Evolutionary conservation across 352 stramenopile species (phyloP), one percentile per base, ranked within the genome.

Genomic region (Phytopythium chamaehyphon): DNA sequence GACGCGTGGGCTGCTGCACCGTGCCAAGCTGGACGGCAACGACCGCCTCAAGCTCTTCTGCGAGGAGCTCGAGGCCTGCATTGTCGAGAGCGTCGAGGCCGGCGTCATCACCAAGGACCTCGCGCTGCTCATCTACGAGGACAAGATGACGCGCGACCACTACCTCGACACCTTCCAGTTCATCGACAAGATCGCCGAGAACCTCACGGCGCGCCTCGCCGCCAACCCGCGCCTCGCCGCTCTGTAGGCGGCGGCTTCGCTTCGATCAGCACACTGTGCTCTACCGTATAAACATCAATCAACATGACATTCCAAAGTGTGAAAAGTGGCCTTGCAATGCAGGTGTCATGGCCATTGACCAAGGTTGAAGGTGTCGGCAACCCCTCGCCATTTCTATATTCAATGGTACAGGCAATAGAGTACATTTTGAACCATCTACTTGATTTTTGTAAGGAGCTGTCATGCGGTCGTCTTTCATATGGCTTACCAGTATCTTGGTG

Each of bases 81-180:
- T 95, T 40, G 74, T 96, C 26, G 71, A 89, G 28, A 92, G 69
- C 43, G 82, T 96, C n/a, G 86, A 96, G 60, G 65, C 44, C 24
- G 85, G 85, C 31, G 42, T 83, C 48, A 93, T 95, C 82, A 96
- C 87, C 51, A 96, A 96, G 61, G 87, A 96, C 54, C 65, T 95
- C 15, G 85, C 85, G 44, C 59, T 95, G 57, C 75, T 83, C 61
- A 79, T 94, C 53, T 69, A 94, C 69, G 85, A 76, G 45, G 61
- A 62, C n/a, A 74, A 80, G 49, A 60, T 91, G 37, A 86, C 69
- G 53, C 77, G 71, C 55, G 76, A 90, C 50, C 73, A 96, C 59
- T 96, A 92, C 70, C 73, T 89, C 40, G 82, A 83, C 57, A 95
- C 86, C 28, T 83, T 83, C 47, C 37, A 83, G 59, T 83, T 86